These are phyloP conservation scores for Phytophthora kernoviae DNA, from an alignment of 352 stramenopile genomes.

Conservation along the genomic window DNA sequence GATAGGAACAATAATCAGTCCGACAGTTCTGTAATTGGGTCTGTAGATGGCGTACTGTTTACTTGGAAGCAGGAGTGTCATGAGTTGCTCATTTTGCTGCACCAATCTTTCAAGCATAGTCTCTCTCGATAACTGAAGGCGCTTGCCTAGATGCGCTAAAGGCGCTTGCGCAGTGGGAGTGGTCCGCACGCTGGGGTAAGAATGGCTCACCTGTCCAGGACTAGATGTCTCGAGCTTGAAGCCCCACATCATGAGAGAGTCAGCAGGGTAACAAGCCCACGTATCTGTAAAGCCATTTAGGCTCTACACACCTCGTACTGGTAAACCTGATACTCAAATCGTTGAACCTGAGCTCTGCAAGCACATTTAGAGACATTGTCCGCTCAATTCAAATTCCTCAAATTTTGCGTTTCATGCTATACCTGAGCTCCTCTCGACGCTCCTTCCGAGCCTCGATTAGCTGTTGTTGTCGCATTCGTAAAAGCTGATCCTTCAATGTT, in stretches of 20 bases:
- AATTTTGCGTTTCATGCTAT: too few relatives aligned
- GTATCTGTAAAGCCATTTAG: neutral
- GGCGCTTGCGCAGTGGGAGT: neutral
- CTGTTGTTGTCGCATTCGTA: conserved; percentile 31
- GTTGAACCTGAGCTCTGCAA: conserved; percentile 32
- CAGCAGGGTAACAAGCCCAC: too few relatives aligned
- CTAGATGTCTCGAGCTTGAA: conserved; percentile 8
- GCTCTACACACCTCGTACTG: conserved; percentile 31
- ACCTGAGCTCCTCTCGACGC: conserved; percentile 30
- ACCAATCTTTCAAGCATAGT: conserved; percentile 22
- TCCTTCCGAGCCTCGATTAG: conserved; percentile 19
- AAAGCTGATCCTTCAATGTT: conserved; percentile 30
- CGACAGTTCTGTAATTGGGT: neutral
- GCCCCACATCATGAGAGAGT: neutral
- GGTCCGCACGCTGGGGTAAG: neutral
- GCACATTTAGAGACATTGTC: neutral
- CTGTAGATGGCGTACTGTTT: conserved; percentile 5
- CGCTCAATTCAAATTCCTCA: neutral
- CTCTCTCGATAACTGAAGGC: neutral
- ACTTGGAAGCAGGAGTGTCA: conserved; percentile 18
- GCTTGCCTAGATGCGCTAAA: neutral
- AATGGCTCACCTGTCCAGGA: neutral
- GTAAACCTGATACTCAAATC: conserved; percentile 35
- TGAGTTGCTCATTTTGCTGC: conserved; percentile 38
- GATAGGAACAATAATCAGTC: neutral